Conservation (phyloP, 805 yeast species). For the Scheffersomyces stipitis region DNA sequence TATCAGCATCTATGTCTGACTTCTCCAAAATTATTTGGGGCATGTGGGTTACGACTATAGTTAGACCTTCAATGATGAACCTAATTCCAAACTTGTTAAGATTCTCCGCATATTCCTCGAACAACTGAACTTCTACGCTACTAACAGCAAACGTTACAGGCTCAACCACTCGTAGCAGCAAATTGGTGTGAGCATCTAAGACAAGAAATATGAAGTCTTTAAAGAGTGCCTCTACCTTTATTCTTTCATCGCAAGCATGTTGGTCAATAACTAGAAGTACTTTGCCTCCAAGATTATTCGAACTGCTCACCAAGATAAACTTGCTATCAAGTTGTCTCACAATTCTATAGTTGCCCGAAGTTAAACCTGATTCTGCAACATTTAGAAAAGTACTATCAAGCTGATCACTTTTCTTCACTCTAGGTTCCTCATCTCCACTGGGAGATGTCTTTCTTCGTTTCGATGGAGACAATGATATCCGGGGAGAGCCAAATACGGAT, state of each 20-base stretch:
- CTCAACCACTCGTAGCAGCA: slow-evolving; percentile 6
- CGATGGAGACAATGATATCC: no score
- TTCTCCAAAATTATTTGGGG: slow-evolving; percentile 44
- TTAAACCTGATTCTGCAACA: no score
- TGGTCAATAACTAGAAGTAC: slow-evolving; percentile 61
- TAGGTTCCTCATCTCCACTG: no score
- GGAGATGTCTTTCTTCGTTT: no score
- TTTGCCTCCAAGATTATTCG: slow-evolving; percentile 4
- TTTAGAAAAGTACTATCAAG: no score
- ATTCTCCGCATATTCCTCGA: slow-evolving; percentile 10
- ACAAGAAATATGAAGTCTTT: slow-evolving; percentile 32
- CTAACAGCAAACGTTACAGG: slow-evolving; percentile 16
- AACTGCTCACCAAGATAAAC: slow-evolving; percentile 47
- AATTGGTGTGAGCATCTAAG: slow-evolving; percentile 10
- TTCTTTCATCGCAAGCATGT: slow-evolving; percentile 83
- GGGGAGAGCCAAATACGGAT: no score
- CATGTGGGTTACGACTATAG: slow-evolving; percentile 36
- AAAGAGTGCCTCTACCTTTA: slow-evolving; percentile 55
- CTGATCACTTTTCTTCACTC: no score
- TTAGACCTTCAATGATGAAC: slow-evolving; percentile 5
- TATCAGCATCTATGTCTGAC: slow-evolving; percentile 20
- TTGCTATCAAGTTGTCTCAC: slow-evolving; percentile 63
- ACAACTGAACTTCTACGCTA: slow-evolving; percentile 25
- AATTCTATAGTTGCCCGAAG: slow-evolving; percentile 23
- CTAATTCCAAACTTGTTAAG: slow-evolving; percentile 19